Evolutionary conservation across 352 stramenopile genomes (phyloP), one percentile per base, ranked within the genome.

Genomic region (Phytophthora sansomeana): DNA sequence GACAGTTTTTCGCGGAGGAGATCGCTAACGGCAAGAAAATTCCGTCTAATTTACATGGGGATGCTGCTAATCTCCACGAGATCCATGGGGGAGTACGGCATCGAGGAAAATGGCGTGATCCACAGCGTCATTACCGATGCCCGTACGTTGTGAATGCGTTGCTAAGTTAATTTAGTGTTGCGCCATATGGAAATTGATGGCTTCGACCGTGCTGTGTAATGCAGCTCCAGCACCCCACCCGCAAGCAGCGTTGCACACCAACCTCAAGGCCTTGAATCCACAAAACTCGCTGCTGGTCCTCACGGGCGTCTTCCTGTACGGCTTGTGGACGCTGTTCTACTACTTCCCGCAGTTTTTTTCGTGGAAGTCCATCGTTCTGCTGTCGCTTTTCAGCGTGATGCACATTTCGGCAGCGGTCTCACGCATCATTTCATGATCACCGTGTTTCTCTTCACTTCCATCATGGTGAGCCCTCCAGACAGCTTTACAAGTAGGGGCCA

Each of bases 21-120:
- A 55, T 89, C 5, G 72, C 69, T 0, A 69, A 78, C 36, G 74
- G 67, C 17, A 91, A 90, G 56, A 88, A 87, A 30, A 77, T 94
- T 32, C n/a, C 77, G 85, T 1, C 57, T 92, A 21, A 92, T 94
- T 64, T 92, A 92, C 74, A 91, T 91, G 85, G 83, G 83, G 3
- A 91, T 94, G 83, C 67, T 94, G 48, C 67, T 94, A 16, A 67
- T 88, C 30, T 69, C 67, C 21, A 80, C 75, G 51, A 80, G 80
- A 11, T 78, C 72, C 0, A 90, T 94, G 80, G 82, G 83, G n/a
- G 82, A 91, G 54, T 94, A 90, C 49, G 78, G 83, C 41, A 91
- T 92, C 46, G 83, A 91, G 63, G 79, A 91, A 42, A 75, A 86
- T 48, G 80, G 83, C 6, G 83, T 94, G 16, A 89, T 94, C 53